Percentiles rank a stretch among this genome's conserved stretches.
phyloP scores from a whole-genome alignment of 2,329 filamentous ascomycete species.

The Aspergillus sp. region DNA sequence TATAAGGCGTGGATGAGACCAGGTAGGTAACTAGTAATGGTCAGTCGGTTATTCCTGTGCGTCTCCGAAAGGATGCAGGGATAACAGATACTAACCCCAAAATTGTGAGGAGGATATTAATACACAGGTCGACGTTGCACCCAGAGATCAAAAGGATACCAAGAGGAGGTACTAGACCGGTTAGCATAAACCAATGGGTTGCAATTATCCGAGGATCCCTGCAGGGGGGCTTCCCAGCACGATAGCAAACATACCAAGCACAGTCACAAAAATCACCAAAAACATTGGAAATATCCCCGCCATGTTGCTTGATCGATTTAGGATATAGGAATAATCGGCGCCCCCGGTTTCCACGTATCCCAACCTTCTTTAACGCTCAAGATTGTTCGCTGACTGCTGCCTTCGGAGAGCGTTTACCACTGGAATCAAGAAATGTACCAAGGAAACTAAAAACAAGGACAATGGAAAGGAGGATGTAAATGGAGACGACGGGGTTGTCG shows the following conservation, averaged over 20 bases:
- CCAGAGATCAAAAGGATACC: conserved; percentile 60
- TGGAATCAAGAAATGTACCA: conserved; percentile 12
- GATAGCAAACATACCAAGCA: conserved; percentile 34
- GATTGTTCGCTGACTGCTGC: neutral
- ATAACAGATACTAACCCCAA: conserved; percentile 46
- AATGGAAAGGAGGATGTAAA: conserved; percentile 21
- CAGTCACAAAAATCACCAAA: conserved; percentile 40
- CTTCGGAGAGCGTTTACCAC: conserved; percentile 9
- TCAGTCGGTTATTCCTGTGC: conserved; percentile 5
- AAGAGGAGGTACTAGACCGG: conserved; percentile 54
- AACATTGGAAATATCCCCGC: conserved; percentile 32
- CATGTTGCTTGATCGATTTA: conserved; percentile 15
- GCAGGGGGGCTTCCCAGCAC: neutral
- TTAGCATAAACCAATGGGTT: conserved; percentile 7
- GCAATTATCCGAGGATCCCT: neutral
- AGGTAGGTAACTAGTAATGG: conserved; percentile 55
- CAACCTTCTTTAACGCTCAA: neutral
- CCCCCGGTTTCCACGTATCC: too few species aligned
- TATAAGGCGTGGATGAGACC: conserved; percentile 78
- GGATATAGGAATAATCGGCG: neutral
- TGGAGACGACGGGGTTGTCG: conserved; percentile 20
- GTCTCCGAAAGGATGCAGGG: neutral
- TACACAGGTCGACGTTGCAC: conserved; percentile 57
- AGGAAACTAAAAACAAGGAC: conserved; percentile 22
- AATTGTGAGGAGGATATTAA: conserved; percentile 62